Evolutionary conservation across 2,329 filamentous ascomycete genomes (phyloP), one percentile per base, ranked within the genome.

Genomic region (Aureobasidium sp.): DNA sequence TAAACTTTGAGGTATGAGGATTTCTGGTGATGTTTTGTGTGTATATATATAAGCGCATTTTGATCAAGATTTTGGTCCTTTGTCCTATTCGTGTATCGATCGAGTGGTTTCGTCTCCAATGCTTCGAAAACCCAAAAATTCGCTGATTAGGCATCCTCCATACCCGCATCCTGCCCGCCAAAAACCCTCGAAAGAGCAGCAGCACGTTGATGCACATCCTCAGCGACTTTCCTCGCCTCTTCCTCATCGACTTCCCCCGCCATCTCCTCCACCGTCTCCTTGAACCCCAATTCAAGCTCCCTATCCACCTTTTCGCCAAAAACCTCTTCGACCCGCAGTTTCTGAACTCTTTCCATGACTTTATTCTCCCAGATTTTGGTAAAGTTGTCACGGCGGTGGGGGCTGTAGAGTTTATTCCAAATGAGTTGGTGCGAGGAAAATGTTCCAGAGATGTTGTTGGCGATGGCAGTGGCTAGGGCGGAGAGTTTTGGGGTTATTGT

Each of bases 1-100:
- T 22, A 93, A 87, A 77, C 75, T 95, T 65, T 93, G 60, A 66
- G 31, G n/a, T n/a, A n/a, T n/a, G n/a, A n/a, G n/a, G n/a, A n/a
- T n/a, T n/a, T n/a, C n/a, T n/a, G n/a, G n/a, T n/a, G n/a, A n/a
- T n/a, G n/a, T n/a, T n/a, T n/a, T n/a, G n/a, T n/a, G n/a, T n/a
- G n/a, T n/a, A n/a, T n/a, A n/a, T n/a, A n/a, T n/a, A n/a, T n/a
- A n/a, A n/a, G n/a, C n/a, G n/a, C n/a, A 29, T 34, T 11, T 29
- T 22, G 44, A 29, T 25, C 22, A 11, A 47, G 6, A 47, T 29
- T 15, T 25, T 27, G 22, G 1, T 25, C 3, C 22, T 25, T 42
- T 42, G 5, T 6, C 2, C 9, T 11, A 3, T 11, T 22, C 9
- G 20, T 11, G 5, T n/a, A 8, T 20, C 2, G n/a, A 17, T 42